These are phyloP conservation scores for Conticribra guillardii DNA, from an alignment of 108 stramenopile genomes.

Conservation along the genomic window DNA sequence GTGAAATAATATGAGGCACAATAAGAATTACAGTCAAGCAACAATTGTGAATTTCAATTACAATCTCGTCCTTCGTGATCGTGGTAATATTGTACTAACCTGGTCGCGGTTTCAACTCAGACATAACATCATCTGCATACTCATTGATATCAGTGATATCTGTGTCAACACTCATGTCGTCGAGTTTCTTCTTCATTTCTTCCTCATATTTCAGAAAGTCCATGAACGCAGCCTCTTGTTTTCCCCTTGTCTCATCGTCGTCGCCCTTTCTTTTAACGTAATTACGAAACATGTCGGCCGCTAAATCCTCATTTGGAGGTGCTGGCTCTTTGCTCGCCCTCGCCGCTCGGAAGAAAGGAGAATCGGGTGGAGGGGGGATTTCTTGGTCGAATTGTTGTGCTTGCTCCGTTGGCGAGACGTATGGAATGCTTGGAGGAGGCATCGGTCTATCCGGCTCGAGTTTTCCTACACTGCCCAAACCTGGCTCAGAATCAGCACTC, in stretches of 20 bases:
- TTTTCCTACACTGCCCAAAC: no score
- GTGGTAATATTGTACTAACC: no score
- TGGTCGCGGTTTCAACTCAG: conserved; percentile 45
- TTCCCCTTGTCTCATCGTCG: conserved; percentile 47
- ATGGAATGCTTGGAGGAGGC: neutral
- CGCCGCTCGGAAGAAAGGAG: conserved; percentile 51
- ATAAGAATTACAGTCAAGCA: no score
- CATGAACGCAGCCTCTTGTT: conserved; percentile 60
- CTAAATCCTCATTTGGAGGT: conserved; percentile 11
- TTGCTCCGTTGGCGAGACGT: neutral
- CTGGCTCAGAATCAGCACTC: no score
- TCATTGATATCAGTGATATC: conserved; percentile 51
- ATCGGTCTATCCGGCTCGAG: neutral
- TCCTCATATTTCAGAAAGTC: conserved; percentile 66
- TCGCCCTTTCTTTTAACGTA: conserved; percentile 26
- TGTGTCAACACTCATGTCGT: conserved; percentile 19
- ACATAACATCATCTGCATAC: conserved; percentile 55
- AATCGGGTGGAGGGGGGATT: conserved; percentile 10
- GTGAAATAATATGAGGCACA: no score
- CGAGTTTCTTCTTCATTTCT: conserved; percentile 51
- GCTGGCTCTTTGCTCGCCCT: neutral
- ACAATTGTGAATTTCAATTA: no score
- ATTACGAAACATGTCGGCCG: conserved; percentile 52
- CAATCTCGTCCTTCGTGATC: no score
- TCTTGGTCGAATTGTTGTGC: neutral